A percentile compares a stretch with the other conserved stretches of the same genome.
Conservation (phyloP, 2,329 filamentous ascomycete species). For the Fusarium subglutinans region DNA sequence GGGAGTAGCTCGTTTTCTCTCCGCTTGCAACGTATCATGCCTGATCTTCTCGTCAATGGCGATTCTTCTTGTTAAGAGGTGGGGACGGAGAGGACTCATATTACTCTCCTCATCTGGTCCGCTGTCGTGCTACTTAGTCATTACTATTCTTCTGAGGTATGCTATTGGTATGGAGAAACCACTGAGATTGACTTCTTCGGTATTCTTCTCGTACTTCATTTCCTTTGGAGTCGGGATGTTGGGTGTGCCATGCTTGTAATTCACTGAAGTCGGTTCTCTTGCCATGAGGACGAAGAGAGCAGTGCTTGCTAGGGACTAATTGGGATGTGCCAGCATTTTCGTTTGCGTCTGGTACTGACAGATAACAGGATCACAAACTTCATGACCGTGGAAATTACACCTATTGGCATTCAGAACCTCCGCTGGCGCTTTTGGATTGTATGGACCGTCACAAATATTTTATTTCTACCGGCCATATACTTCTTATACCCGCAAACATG, state of each 20-base stretch:
- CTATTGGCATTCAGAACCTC: conserved; percentile 53
- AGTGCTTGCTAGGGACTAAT: conserved; percentile 28
- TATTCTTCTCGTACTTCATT: conserved; percentile 31
- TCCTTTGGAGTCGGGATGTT: conserved; percentile 29
- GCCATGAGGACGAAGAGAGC: conserved; percentile 46
- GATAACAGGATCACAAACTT: conserved; percentile 37
- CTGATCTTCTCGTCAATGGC: conserved; percentile 25
- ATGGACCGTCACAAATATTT: conserved; percentile 58
- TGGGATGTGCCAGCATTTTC: background rate
- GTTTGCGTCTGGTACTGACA: background rate
- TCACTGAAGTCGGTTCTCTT: conserved; percentile 48
- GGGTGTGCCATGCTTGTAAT: conserved; percentile 43
- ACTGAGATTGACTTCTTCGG: background rate
- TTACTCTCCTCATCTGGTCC: conserved; percentile 23
- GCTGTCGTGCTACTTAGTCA: conserved; percentile 20
- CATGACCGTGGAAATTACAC: conserved; percentile 49
- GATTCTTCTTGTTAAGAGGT: conserved; percentile 10
- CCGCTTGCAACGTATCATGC: conserved; percentile 53
- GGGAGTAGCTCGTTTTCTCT: conserved; percentile 60
- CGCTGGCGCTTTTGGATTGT: conserved; percentile 63
- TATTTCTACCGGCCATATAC: conserved; percentile 58
- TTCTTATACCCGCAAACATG: conserved; percentile 59
- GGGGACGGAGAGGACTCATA: conserved; percentile 26
- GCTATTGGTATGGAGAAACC: conserved; percentile 5
- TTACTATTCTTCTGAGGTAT: conserved; percentile 22